Conservation (phyloP, 2,329 filamentous ascomycete genomes). For the Rutstroemia sp. region DNA sequence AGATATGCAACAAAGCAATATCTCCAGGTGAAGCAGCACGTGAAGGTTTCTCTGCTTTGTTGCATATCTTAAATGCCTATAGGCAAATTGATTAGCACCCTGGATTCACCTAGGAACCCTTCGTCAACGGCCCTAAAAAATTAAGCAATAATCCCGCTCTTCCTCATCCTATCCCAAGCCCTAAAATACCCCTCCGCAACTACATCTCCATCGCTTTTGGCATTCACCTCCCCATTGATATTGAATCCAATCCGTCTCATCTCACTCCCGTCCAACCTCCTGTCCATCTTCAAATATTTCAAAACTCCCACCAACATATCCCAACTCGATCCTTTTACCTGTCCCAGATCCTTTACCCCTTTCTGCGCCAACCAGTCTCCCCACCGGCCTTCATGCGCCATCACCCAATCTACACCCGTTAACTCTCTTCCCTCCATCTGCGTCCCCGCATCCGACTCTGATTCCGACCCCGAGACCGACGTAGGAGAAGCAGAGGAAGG, state of each 20-base stretch:
- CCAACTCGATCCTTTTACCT: conserved; percentile 32
- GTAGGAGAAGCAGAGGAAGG: no score
- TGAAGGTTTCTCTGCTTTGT: background rate
- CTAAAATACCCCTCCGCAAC: conserved; percentile 31
- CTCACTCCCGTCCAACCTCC: conserved; percentile 35
- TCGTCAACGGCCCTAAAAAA: background rate
- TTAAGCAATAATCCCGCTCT: conserved; percentile 34
- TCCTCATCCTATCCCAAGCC: conserved; percentile 38
- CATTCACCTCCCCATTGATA: conserved; percentile 12
- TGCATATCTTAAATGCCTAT: background rate
- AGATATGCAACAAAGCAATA: background rate
- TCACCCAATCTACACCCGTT: background rate
- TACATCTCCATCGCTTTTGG: no score
- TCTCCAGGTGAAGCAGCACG: background rate
- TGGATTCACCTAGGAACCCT: no score
- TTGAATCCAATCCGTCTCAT: background rate
- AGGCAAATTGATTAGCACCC: no score
- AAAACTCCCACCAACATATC: conserved; percentile 35
- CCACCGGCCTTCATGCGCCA: background rate
- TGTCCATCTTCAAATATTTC: conserved; percentile 37
- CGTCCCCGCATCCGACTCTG: conserved; percentile 19
- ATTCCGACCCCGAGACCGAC: no score
- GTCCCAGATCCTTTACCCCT: conserved; percentile 29
- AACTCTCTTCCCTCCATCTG: conserved; percentile 13
- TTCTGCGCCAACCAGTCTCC: conserved; percentile 21